Evolutionary conservation across 2,329 filamentous ascomycete species (phyloP), one percentile per base, ranked within the genome.

Genomic region (Microthyrium microscopicum): DNA sequence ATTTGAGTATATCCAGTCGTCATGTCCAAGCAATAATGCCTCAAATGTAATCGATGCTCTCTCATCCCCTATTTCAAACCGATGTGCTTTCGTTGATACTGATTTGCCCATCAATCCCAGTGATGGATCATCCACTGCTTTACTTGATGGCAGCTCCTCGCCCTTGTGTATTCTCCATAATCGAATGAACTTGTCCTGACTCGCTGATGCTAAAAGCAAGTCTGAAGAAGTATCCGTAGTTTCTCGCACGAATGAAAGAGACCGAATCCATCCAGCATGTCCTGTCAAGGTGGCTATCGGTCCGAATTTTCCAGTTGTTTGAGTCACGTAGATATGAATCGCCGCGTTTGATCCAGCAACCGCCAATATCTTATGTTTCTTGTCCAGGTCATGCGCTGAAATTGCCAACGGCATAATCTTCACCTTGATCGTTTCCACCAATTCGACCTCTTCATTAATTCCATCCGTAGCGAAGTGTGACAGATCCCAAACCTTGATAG

Each of bases 1-100:
- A 2, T 81, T 76, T 36, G 80, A 91, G 55, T 93, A 95, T 37
- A 98, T 87, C 89, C 89, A 98, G 48, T 98, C 89, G 50, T 98
- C 89, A 49, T 98, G 89, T 6, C 89, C 89, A 3, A 98, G 69
- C 5, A 98, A 67, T 3, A 98, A 62, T 1, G 89, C 89, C 53
- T 98, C 89, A 44, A 98, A 95, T 0, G 84, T 92, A 36, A 93
- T 65, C 5, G 78, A 80, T 53, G 80, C 87, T 42, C 77, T 75
- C 4, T 60, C 62, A 1, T 57, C 62, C 1, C 57, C 61, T 3
- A 70, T 64, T 26, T 69, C 67, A 38, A 98, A 72, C 35, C 70
- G 69, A 51, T 95, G 79, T 0, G 80, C 77, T 56, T 94, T 95
- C 54, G 94, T 95, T 0, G 83, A 82, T 0, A 92, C 64, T 0